Percentiles rank a stretch among this genome's conserved stretches.
Evolutionary conservation across 306 rosid species (phyloP).

Genomic region (Vachellia collinsii): DNA sequence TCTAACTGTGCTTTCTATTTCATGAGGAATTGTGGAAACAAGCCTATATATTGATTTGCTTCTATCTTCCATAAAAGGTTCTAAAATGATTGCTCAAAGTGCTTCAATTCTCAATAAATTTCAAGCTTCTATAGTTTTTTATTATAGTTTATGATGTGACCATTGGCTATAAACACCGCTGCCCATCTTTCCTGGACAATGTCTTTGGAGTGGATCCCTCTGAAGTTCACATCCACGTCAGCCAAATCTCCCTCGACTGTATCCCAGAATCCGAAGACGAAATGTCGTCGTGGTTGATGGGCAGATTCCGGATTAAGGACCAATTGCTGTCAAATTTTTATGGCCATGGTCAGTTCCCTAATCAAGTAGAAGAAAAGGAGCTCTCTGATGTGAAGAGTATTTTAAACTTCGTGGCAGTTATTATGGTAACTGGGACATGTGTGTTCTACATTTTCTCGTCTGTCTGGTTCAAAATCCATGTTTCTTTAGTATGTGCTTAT

Average conservation of each 20-base stretch:
- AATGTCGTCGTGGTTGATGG: constrained; percentile 58
- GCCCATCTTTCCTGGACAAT: constrained; percentile 81
- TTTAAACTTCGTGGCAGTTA: constrained; percentile 47
- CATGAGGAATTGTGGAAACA: not conserved
- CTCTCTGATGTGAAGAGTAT: constrained; percentile 57
- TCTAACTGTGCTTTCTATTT: not conserved
- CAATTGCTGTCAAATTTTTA: constrained; percentile 65
- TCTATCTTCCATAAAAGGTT: not conserved
- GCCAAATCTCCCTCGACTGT: constrained; percentile 45
- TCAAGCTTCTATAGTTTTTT: constrained; percentile 19
- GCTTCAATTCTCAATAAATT: not conserved
- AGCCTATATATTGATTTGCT: not conserved
- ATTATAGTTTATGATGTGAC: constrained; percentile 76
- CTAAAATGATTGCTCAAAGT: not conserved
- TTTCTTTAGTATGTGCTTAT: constrained; percentile 61
- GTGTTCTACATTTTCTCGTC: constrained; percentile 50
- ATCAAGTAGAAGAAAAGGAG: constrained; percentile 57
- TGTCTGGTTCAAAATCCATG: constrained; percentile 67
- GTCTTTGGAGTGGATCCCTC: constrained; percentile 74
- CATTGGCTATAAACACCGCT: constrained; percentile 66
- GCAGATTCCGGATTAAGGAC: constrained; percentile 62
- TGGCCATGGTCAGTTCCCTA: constrained; percentile 63
- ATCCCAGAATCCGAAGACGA: constrained; percentile 65
- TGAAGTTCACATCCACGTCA: constrained; percentile 74
- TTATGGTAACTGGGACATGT: constrained; percentile 47